Conservation (phyloP, 371 early-diverging fungal genomes). For the Nematocida major region DNA sequence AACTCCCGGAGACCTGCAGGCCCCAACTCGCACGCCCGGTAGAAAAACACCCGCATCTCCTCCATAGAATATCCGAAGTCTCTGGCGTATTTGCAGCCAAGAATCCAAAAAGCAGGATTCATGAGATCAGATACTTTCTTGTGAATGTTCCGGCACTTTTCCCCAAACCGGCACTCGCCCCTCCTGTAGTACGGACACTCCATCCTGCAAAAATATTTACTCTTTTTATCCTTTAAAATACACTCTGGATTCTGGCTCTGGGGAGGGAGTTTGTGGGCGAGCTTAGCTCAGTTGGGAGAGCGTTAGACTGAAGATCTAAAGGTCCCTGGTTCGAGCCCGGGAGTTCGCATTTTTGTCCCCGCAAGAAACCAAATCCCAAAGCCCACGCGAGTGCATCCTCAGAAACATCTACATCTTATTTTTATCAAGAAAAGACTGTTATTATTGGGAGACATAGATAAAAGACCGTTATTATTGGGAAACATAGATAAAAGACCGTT, state of each 20-base stretch:
- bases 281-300: slow-evolving; percentile 70
- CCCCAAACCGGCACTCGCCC: slow-evolving; percentile 55
- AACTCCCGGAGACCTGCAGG: slow-evolving; percentile 37
- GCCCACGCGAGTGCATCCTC: no score
- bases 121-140: slow-evolving; percentile 26
- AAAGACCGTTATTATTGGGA: no score
- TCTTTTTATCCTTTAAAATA: neutral
- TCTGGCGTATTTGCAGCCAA: neutral
- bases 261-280: slow-evolving; percentile 70
- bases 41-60: neutral
- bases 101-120: slow-evolving; percentile 57
- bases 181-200: slow-evolving; percentile 47
- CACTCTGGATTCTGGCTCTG: neutral
- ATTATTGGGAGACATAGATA: no score
- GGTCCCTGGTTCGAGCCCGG: slow-evolving; percentile 68
- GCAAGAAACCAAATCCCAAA: no score
- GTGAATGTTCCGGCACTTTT: slow-evolving; percentile 48
- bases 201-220: neutral
- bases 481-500: neutral
- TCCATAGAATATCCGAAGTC: neutral
- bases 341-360: slow-evolving; percentile 34
- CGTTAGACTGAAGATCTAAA: slow-evolving; percentile 70
- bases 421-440: no score
- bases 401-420: no score
- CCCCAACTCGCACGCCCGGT: slow-evolving; percentile 26